Conservation (phyloP, 192 early-diverging fungal genomes). For the Linnemannia elongata region DNA sequence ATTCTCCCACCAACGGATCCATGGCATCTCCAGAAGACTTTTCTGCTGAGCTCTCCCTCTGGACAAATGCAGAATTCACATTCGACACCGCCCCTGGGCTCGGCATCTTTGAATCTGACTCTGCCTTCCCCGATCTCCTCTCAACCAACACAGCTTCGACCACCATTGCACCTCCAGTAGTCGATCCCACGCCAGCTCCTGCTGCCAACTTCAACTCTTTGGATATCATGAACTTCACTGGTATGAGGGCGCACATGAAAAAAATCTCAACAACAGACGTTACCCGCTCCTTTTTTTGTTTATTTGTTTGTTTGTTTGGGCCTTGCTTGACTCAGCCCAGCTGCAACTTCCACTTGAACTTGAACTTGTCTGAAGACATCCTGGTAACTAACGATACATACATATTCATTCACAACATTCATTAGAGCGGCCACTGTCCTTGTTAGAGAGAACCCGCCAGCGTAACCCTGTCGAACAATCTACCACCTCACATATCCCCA, state of each 20-base stretch:
- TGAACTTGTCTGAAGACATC: neutral
- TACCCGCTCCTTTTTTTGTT: too few species aligned
- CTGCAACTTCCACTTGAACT: neutral
- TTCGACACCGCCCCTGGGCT: constrained; percentile 70
- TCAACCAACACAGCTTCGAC: constrained; percentile 12
- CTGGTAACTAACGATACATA: neutral
- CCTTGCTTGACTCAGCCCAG: neutral
- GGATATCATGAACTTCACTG: constrained; percentile 4
- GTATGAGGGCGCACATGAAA: neutral
- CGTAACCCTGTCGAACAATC: constrained; percentile 34
- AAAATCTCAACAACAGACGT: neutral
- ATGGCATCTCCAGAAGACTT: constrained; percentile 71
- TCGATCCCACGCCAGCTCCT: constrained; percentile 6
- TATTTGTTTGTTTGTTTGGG: too few species aligned
- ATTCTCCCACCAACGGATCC: constrained; percentile 60
- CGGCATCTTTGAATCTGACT: constrained; percentile 62
- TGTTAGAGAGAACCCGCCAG: constrained; percentile 53
- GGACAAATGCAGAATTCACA: constrained; percentile 78
- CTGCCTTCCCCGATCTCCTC: constrained; percentile 29
- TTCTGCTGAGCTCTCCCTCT: constrained; percentile 74
- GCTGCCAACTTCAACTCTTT: neutral
- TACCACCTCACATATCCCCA: neutral
- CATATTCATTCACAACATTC: neutral
- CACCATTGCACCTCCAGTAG: neutral
- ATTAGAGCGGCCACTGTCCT: constrained; percentile 23